These are phyloP conservation scores for Marvania coccoides DNA, from an alignment of 139 green algal genomes.

Conservation along the genomic window DNA sequence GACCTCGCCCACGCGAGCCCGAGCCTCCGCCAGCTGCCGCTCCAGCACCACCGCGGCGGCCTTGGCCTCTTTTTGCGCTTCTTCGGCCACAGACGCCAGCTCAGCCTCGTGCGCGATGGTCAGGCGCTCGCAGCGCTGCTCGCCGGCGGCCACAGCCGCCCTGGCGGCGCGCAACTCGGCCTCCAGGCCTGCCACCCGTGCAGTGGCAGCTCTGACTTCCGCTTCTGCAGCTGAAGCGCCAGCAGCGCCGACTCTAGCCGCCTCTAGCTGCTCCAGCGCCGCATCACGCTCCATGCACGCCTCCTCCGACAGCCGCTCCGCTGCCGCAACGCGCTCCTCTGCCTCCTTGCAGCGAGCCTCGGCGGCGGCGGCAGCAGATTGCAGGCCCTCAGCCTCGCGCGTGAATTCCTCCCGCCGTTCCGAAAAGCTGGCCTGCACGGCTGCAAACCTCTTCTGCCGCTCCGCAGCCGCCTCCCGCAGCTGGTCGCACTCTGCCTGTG, in stretches of 20 bases:
- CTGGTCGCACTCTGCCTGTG: background rate
- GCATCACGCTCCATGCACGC: background rate
- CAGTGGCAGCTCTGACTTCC: background rate
- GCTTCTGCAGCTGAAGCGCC: background rate
- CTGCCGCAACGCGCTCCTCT: background rate
- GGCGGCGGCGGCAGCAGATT: background rate
- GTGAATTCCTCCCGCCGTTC: background rate
- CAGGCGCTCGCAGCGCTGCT: background rate
- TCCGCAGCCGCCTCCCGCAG: background rate
- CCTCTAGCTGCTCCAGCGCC: background rate
- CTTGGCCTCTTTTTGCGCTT: background rate
- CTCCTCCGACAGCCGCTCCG: background rate
- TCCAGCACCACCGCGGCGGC: background rate
- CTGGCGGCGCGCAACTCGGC: slow-evolving; percentile 7
- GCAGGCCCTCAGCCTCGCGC: background rate
- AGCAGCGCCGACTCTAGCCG: background rate
- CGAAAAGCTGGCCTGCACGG: background rate
- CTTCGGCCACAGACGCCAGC: background rate
- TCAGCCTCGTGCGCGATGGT: background rate
- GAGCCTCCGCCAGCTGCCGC: background rate
- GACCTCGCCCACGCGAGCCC: slow-evolving; percentile 8
- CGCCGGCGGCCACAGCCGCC: background rate
- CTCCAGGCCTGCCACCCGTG: background rate
- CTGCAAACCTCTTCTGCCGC: background rate
- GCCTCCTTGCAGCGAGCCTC: background rate